Conservation (phyloP, 768 basidiomycete genomes). For the Piloderma croceum region DNA sequence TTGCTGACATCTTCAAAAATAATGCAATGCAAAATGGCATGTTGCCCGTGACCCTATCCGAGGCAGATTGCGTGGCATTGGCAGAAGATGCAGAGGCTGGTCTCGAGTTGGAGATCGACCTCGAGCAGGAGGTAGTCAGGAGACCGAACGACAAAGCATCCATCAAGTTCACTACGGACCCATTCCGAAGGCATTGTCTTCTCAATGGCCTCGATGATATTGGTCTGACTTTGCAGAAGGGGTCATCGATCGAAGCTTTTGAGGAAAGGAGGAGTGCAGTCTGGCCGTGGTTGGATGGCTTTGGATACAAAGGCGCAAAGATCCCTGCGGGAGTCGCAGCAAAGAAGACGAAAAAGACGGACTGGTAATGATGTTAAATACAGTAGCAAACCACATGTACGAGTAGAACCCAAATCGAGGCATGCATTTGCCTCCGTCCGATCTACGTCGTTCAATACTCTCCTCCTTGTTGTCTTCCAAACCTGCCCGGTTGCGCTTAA, state of each 20-base stretch:
- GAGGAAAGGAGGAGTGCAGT: constrained; percentile 68
- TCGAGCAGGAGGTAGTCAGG: constrained; percentile 75
- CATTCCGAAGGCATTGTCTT: constrained; percentile 90
- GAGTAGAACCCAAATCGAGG: too few species aligned
- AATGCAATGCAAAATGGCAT: constrained; percentile 94
- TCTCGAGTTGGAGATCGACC: constrained; percentile 74
- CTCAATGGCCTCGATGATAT: constrained; percentile 97
- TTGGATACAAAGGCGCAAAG: constrained; percentile 79
- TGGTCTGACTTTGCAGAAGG: constrained; percentile 84
- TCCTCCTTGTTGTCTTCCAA: too few species aligned
- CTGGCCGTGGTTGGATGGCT: constrained; percentile 98
- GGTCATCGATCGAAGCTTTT: constrained; percentile 64
- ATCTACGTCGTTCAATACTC: too few species aligned
- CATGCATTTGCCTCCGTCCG: too few species aligned
- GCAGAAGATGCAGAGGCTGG: constrained; percentile 74
- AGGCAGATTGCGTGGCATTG: constrained; percentile 64
- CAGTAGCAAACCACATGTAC: constrained; percentile 2
- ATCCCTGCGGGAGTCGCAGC: constrained; percentile 49
- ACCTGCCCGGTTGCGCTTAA: too few species aligned
- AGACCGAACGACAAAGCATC: constrained; percentile 67
- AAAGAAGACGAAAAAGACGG: constrained; percentile 48
- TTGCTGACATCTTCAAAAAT: constrained; percentile 86
- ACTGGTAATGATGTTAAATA: too few species aligned
- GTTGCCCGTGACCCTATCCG: constrained; percentile 71
- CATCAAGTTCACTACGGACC: constrained; percentile 76